Base-by-base conservation (phyloP, 2,329 filamentous ascomycete species). In the Helminthosporium solani region DNA sequence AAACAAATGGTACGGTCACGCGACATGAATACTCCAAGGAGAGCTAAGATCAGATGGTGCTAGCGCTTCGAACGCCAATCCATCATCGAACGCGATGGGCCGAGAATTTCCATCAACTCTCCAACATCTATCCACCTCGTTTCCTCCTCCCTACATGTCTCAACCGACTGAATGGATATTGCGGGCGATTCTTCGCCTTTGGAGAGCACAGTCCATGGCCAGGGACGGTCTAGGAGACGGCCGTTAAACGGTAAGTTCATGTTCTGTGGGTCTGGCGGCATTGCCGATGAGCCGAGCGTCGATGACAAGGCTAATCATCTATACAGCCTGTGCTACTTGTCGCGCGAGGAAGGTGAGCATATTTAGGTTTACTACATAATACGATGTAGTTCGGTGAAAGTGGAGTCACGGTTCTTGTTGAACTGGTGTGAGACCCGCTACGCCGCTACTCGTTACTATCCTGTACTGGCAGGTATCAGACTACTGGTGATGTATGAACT, bases 161-260 rank as follows among this genome's bases (percentile, higher is more conserved):
- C 20, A 18, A 36, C n/a, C 33, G 18, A n/a, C 44, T 41, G 40
- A 31, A 50, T 50, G 48, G 48, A 47, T 15, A 25, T 25, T 33
- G 42, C 40, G 20, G 41, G 33, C 41, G 36, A 39, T 18, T 27
- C 33, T 25, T 44, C 31, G 33, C 42, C 41, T 19, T 23, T 41
- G 14, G 48, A 47, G 23, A 33, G 20, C 11, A 35, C 33, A 15
- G 34, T 37, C 16, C 41, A 44, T 3, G 27, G 36, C n/a, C 33
- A 33, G 16, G 44, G 42, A 42, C 37, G 48, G 49, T 50, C 54
- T 50, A 57, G 60, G 33, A 59, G 50, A 46, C 56, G 60, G 40
- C 57, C 58, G 34, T 44, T 60, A n/a, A 63, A 63, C 45, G 60
- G 60, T 62, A 53, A 36, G 48, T 44, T 16, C 2, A 7, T 28